These are phyloP conservation scores for Brassica juncea DNA, from an alignment of 345 rosid genomes.

Conservation along the genomic window DNA sequence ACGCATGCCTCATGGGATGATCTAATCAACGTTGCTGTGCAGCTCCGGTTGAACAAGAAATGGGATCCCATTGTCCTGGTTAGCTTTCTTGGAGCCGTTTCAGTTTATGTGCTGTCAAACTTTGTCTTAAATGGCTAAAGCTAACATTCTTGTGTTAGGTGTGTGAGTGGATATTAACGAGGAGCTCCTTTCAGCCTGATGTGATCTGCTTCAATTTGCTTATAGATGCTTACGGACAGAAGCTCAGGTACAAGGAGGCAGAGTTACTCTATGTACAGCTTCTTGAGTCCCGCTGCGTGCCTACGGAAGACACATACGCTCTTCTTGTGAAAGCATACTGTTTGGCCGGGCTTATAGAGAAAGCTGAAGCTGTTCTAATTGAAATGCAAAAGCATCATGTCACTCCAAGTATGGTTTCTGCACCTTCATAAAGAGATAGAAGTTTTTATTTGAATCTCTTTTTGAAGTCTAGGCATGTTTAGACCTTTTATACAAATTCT, in stretches of 20 bases:
- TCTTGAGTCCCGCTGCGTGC: slow-evolving; percentile 72
- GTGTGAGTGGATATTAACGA: slow-evolving; percentile 77
- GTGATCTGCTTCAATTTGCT: slow-evolving; percentile 86
- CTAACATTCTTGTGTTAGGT: slow-evolving; percentile 47
- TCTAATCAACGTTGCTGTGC: slow-evolving; percentile 75
- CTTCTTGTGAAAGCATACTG: slow-evolving; percentile 83
- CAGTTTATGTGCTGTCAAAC: not conserved
- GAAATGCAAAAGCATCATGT: slow-evolving; percentile 79
- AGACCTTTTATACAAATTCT: too few relatives aligned
- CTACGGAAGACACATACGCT: slow-evolving; percentile 89
- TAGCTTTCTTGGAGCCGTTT: slow-evolving; percentile 9
- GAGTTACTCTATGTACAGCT: slow-evolving; percentile 72
- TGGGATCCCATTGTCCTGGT: slow-evolving; percentile 79
- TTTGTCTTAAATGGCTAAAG: not conserved
- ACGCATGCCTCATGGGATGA: slow-evolving; percentile 87
- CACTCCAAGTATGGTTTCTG: slow-evolving; percentile 64
- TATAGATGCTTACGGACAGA: slow-evolving; percentile 84
- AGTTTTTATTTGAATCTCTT: too few relatives aligned
- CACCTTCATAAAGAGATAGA: not conserved
- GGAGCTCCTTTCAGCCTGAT: slow-evolving; percentile 83
- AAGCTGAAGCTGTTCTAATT: slow-evolving; percentile 72
- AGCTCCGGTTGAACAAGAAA: slow-evolving; percentile 72
- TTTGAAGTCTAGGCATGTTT: too few relatives aligned
- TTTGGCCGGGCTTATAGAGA: slow-evolving; percentile 54
- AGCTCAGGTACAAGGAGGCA: slow-evolving; percentile 62